phyloP scores from a whole-genome alignment of 2,329 filamentous ascomycete species.

The Trichoderma koningii region DNA sequence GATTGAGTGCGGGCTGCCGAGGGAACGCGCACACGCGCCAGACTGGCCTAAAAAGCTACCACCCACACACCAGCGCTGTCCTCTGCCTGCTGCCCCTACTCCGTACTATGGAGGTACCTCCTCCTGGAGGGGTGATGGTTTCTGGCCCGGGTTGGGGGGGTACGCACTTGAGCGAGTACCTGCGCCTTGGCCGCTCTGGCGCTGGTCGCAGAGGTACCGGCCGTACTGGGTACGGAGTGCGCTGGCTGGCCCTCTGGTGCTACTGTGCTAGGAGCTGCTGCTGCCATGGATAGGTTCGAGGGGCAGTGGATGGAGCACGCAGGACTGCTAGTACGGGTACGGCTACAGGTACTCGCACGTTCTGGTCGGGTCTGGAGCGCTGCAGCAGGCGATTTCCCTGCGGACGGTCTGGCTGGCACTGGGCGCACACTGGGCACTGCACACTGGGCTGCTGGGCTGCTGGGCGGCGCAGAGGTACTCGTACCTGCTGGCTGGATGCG shows the following conservation, averaged over 20 bases:
- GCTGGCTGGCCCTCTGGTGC: not conserved
- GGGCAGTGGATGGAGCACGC: not conserved
- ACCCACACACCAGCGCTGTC: slow-evolving; percentile 25
- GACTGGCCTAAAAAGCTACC: slow-evolving; percentile 27
- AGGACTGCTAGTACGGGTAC: slow-evolving; percentile 9
- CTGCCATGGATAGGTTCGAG: not conserved
- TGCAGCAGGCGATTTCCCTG: slow-evolving; percentile 12
- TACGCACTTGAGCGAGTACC: slow-evolving; percentile 5
- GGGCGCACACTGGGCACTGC: slow-evolving; percentile 25
- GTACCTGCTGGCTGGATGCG: slow-evolving; percentile 17
- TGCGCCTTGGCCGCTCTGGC: not conserved
- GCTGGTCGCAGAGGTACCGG: slow-evolving; percentile 1
- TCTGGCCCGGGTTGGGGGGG: slow-evolving; percentile 18
- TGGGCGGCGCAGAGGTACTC: slow-evolving; percentile 18
- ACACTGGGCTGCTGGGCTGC: slow-evolving; percentile 19
- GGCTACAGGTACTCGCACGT: not conserved
- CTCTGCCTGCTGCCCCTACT: not conserved
- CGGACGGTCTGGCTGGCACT: slow-evolving; percentile 18
- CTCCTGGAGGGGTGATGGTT: slow-evolving; percentile 24
- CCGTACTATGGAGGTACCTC: not conserved
- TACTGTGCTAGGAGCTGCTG: slow-evolving; percentile 1
- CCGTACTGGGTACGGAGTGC: slow-evolving; percentile 16
- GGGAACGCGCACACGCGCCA: slow-evolving; percentile 35
- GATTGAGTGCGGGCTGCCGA: slow-evolving; percentile 51
- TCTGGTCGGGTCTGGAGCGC: slow-evolving; percentile 2